A percentile compares a stretch with the other conserved stretches of the same genome.
These are phyloP conservation scores for Aspergillus viridinutans DNA, from an alignment of 2,329 filamentous ascomycete genomes.

Conservation along the genomic window DNA sequence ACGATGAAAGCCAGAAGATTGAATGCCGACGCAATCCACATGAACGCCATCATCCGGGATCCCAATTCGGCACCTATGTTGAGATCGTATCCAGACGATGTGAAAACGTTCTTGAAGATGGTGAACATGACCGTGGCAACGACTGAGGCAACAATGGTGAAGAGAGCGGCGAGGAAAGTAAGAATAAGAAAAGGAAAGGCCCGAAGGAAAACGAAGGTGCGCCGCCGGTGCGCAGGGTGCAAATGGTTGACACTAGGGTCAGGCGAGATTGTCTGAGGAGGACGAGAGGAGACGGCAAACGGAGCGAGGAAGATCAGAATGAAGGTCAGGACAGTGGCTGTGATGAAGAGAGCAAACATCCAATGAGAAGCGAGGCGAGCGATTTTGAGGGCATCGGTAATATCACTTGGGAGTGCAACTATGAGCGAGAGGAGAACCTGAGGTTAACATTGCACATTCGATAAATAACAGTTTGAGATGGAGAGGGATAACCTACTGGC, in stretches of 20 bases:
- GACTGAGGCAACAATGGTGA: slow-evolving; percentile 65
- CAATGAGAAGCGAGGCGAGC: slow-evolving; percentile 70
- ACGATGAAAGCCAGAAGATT: slow-evolving; percentile 67
- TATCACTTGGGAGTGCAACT: slow-evolving; percentile 72
- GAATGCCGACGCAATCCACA: slow-evolving; percentile 75
- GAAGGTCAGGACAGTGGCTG: slow-evolving; percentile 65
- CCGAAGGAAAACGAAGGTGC: slow-evolving; percentile 40
- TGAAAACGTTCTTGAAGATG: slow-evolving; percentile 74
- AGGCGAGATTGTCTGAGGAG: slow-evolving; percentile 29
- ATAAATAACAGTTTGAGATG: neutral
- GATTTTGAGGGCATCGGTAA: slow-evolving; percentile 68
- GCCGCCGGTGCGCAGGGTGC: slow-evolving; percentile 33
- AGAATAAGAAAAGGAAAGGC: slow-evolving; percentile 66
- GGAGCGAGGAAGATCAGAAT: slow-evolving; percentile 64
- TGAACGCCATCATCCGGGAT: slow-evolving; percentile 73
- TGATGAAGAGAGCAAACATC: slow-evolving; percentile 88
- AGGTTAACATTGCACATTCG: neutral
- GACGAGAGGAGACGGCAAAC: slow-evolving; percentile 45
- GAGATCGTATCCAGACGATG: slow-evolving; percentile 61
- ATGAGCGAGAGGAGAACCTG: neutral
- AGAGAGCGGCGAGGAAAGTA: slow-evolving; percentile 62
- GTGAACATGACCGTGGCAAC: slow-evolving; percentile 81
- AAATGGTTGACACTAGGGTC: slow-evolving; percentile 22
- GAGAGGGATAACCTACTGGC: slow-evolving; percentile 52
- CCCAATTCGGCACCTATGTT: slow-evolving; percentile 73